Base-by-base conservation (phyloP, 192 early-diverging fungal species). In the Pilobolus umbonatus region DNA sequence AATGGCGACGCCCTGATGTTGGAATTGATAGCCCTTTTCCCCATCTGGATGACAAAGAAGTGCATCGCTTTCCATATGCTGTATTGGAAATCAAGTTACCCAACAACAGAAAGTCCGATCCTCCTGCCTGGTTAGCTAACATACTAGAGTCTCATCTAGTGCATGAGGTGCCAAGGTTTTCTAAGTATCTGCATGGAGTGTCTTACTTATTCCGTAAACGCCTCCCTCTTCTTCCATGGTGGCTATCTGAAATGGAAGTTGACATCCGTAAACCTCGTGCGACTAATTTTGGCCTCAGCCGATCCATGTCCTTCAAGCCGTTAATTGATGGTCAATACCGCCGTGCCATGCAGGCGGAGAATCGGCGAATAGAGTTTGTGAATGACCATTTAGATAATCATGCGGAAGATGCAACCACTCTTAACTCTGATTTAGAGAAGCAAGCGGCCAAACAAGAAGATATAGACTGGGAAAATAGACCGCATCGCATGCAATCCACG, bases 221-320 rank as follows among this genome's bases (percentile, higher is more conserved):
- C 5, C 69, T 79, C 2, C 71, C 71, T 2, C 56, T 79, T 35
- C 53, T 79, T 35, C 77, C 77, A 29, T 79, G 74, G 68, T 79
- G 77, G 77, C 34, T 79, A 7, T 79, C 77, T 3, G 77, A 79
- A 43, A 73, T 79, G 77, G 71, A 73, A 22, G 60, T 72, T 11
- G 77, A 79, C 66, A 75, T 79, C 34, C 67, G 77, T 26, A 79
- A 75, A 54, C 77, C 73, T 19, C 55, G 67, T 32, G 48, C 61
- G 12, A 63, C 50, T 14, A 69, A 62, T 24, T 62, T 63, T 55
- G 67, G 67, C 35, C 44, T 69, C 12, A 64, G 61, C 17, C 61
- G 67, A 8, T 69, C 67, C 47, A 63, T 60, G 24, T 64, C 61
- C 2, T 69, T 69, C 35, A 69, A 69, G 22, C 67, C 67, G 2